Evolutionary conservation across 1,284 basidiomycete genomes (phyloP).

Genomic region (Coniferiporia weirii): DNA sequence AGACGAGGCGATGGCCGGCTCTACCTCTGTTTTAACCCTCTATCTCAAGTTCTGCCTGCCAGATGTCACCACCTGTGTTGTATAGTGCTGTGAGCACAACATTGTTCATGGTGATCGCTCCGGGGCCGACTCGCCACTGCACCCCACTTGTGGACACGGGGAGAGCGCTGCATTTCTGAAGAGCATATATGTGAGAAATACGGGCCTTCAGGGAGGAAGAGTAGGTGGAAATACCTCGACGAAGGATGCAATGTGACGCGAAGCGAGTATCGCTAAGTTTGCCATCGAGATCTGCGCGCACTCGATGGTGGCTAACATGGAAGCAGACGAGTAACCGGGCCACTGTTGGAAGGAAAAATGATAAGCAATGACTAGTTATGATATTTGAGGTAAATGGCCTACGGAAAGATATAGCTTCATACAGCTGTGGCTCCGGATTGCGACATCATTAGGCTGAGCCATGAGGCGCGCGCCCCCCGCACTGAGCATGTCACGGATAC

Average conservation of each 20-base stretch:
- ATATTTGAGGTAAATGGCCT: background rate
- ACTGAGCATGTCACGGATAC: background rate
- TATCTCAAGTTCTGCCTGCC: slow-evolving; percentile 10
- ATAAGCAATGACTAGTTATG: background rate
- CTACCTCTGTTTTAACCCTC: background rate
- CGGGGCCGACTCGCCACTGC: slow-evolving; percentile 7
- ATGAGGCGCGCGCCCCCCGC: background rate
- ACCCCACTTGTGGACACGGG: background rate
- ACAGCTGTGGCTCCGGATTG: background rate
- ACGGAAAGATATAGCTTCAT: background rate
- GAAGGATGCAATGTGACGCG: background rate
- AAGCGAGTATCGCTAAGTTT: background rate
- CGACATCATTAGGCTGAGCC: background rate
- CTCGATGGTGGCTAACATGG: background rate
- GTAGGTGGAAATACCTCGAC: background rate
- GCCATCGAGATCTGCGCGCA: background rate
- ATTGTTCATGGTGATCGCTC: slow-evolving; percentile 1
- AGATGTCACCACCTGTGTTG: slow-evolving; percentile 1
- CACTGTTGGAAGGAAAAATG: background rate
- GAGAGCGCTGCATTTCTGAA: background rate
- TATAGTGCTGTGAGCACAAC: slow-evolving; percentile 4
- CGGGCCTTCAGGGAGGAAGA: background rate
- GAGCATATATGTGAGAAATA: background rate
- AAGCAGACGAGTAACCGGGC: slow-evolving; percentile 6
- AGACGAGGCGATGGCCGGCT: background rate